These are phyloP conservation scores for Macaranga tanarius DNA, from an alignment of 441 rosid genomes.

Conservation along the genomic window DNA sequence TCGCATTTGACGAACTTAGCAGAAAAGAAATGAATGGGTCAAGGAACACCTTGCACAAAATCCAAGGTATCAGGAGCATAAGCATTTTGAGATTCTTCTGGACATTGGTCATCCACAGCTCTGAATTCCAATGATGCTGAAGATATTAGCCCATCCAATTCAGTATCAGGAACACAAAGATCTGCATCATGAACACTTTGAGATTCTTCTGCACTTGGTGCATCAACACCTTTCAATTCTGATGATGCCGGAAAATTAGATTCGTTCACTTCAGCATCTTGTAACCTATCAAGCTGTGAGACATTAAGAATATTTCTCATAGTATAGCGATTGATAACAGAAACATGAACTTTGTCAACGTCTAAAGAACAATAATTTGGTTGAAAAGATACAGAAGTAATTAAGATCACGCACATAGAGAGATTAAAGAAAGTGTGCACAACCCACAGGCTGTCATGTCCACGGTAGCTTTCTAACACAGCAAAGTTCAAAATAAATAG, in stretches of 20 bases:
- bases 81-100: slow-evolving; percentile 34
- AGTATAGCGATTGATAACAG: slow-evolving; percentile 22
- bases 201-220: slow-evolving; percentile 32
- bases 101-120: slow-evolving; percentile 30
- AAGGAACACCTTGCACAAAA: slow-evolving; percentile 49
- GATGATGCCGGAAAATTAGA: slow-evolving; percentile 18
- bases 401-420: neutral
- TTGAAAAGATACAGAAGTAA: neutral
- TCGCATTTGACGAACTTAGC: slow-evolving; percentile 11
- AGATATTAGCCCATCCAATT: slow-evolving; percentile 22
- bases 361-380: slow-evolving; percentile 14
- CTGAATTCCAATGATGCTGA: slow-evolving; percentile 29
- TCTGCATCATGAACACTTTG: slow-evolving; percentile 28
- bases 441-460: neutral
- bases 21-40: slow-evolving; percentile 12
- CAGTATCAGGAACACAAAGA: slow-evolving; percentile 62
- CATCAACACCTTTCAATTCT: slow-evolving; percentile 36
- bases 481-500: neutral
- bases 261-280: slow-evolving; percentile 31
- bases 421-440: neutral
- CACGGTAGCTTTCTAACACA: neutral
- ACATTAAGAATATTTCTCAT: slow-evolving; percentile 37
- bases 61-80: slow-evolving; percentile 65
- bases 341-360: slow-evolving; percentile 18
- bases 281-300: slow-evolving; percentile 61